These are phyloP conservation scores for Cenchrus purpureus DNA, from an alignment of 176 grass and related monocot species.

Conservation along the genomic window DNA sequence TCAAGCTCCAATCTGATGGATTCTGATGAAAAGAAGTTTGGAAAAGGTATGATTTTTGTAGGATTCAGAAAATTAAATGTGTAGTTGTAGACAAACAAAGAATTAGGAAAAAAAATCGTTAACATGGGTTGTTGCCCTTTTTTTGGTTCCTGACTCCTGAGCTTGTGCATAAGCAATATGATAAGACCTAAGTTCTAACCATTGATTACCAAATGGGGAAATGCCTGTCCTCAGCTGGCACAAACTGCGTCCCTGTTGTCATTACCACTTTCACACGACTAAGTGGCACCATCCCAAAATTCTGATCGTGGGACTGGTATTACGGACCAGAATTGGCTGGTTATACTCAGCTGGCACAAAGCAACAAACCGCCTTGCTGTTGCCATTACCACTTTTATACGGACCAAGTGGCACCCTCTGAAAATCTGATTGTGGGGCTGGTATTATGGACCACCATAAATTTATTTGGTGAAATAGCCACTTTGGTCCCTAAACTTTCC, in stretches of 20 bases:
- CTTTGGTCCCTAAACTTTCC: too few relatives aligned
- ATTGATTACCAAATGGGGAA: background rate
- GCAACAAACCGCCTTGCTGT: background rate
- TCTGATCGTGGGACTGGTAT: background rate
- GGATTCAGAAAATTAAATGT: background rate
- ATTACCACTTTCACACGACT: background rate
- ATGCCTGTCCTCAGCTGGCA: background rate
- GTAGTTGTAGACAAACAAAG: background rate
- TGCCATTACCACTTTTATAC: background rate
- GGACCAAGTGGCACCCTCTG: background rate
- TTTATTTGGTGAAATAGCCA: too few relatives aligned
- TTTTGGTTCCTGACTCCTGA: background rate
- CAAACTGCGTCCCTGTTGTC: background rate
- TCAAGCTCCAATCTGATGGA: constrained; percentile 59
- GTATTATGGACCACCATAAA: background rate
- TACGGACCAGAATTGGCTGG: background rate
- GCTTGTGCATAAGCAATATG: background rate
- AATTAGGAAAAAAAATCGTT: background rate
- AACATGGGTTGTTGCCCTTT: background rate
- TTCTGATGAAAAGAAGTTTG: constrained; percentile 69
- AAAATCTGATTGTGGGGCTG: background rate
- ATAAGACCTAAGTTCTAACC: background rate
- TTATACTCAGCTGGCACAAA: background rate
- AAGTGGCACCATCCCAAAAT: background rate
- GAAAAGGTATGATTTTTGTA: constrained; percentile 53